Conservation (phyloP, 73 alveolate species). For the Tetrahymena elliotti region DNA sequence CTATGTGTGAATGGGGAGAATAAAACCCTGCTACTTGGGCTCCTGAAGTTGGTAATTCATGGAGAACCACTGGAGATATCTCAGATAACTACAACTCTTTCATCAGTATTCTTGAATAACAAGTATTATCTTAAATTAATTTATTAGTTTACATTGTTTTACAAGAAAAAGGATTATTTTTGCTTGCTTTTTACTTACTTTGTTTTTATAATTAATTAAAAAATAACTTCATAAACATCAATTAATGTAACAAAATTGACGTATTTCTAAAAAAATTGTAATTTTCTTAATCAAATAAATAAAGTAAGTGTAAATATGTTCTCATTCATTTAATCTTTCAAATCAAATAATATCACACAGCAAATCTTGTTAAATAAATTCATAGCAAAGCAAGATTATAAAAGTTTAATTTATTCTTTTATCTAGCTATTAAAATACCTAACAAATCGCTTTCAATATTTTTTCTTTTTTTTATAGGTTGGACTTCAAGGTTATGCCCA, state of each 20-base stretch:
- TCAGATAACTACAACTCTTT: constrained; percentile 38
- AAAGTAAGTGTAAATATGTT: background rate
- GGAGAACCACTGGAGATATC: constrained; percentile 94
- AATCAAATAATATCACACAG: background rate
- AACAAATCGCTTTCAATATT: background rate
- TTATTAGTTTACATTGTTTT: background rate
- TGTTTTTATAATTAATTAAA: background rate
- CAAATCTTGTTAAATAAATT: background rate
- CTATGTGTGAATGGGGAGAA: constrained; percentile 95
- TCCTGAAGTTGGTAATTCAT: constrained; percentile 73
- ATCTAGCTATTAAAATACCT: background rate
- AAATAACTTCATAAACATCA: background rate
- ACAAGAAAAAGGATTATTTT: background rate
- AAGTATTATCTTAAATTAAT: background rate
- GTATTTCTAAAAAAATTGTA: background rate
- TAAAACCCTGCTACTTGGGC: constrained; percentile 85
- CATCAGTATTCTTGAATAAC: background rate
- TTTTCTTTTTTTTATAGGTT: constrained; percentile 7
- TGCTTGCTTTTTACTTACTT: background rate
- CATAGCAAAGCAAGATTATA: too few species aligned
- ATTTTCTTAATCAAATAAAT: too few species aligned
- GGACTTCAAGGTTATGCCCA: constrained; percentile 70
- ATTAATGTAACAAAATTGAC: too few species aligned
- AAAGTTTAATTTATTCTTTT: too few species aligned
- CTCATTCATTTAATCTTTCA: background rate